These are phyloP conservation scores for Tulasnella sp. DNA, from an alignment of 768 basidiomycete species.

Conservation along the genomic window DNA sequence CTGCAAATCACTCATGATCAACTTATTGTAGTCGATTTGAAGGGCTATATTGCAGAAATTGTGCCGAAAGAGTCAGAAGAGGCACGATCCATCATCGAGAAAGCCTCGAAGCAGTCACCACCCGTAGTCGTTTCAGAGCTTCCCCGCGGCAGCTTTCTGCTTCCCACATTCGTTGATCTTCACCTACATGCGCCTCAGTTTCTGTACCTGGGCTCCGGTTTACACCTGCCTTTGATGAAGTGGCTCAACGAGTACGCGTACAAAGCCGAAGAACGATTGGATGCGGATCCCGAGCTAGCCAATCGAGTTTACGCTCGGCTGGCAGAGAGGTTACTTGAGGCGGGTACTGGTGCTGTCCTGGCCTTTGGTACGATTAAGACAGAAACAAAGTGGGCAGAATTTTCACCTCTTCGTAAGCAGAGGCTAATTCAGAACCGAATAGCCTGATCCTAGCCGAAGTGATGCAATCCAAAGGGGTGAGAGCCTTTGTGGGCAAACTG, in stretches of 20 bases:
- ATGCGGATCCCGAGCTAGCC: slow-evolving; percentile 53
- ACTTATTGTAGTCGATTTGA: slow-evolving; percentile 18
- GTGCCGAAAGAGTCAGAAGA: background rate
- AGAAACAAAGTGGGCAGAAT: slow-evolving; percentile 61
- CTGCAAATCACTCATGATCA: slow-evolving; percentile 8
- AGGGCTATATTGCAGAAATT: slow-evolving; percentile 24
- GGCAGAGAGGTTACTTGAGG: slow-evolving; percentile 54
- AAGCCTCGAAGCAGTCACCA: background rate
- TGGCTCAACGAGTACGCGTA: slow-evolving; percentile 81
- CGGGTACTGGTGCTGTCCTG: slow-evolving; percentile 69
- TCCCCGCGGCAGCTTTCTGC: slow-evolving; percentile 51
- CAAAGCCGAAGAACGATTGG: slow-evolving; percentile 70
- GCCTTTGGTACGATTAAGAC: slow-evolving; percentile 79
- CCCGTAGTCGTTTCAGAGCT: slow-evolving; percentile 30
- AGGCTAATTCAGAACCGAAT: background rate
- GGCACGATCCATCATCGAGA: background rate
- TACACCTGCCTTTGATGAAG: slow-evolving; percentile 75
- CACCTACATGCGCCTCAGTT: slow-evolving; percentile 88
- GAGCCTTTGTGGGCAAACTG: slow-evolving; percentile 82
- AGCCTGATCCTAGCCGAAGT: slow-evolving; percentile 71
- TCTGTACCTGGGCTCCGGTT: slow-evolving; percentile 77
- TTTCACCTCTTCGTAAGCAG: background rate
- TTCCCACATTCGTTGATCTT: slow-evolving; percentile 76
- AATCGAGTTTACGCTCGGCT: slow-evolving; percentile 58
- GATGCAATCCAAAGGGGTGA: slow-evolving; percentile 63